Base-by-base conservation (phyloP, 257 asterid genomes). In the Plectranthus barbatus region DNA sequence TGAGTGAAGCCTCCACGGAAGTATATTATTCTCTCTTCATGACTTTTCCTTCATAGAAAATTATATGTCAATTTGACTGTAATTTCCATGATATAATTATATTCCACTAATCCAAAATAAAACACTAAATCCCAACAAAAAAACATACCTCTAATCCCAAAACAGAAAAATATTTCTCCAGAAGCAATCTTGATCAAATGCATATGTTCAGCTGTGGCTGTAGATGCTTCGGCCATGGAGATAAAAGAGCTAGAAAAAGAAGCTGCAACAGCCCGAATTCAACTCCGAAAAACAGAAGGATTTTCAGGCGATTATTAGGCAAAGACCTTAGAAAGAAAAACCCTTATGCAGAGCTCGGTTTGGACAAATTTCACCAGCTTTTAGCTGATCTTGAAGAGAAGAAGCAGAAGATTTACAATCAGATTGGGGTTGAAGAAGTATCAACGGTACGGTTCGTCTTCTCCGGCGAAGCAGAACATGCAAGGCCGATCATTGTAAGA, bases 361-460 rank as follows among this genome's bases (percentile, higher is more conserved):
- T 75, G 4, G 84, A 78, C 39, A 75, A 71, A 54, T 81, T 81
- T 41, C 23, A 54, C 9, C 61, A 69, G 14, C 82, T 81, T 18
- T 31, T 81, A 34, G 76, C 82, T 1, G 82, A 81, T 9, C 72
- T 57, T 8, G 82, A 81, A 0, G 70, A 55, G 4, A 64, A 73
- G 69, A 81, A 65, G 63, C 76, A 75, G 56, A 56, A 60, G 62
- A 75, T 78, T 31, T 81, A 78, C 64, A 64, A 53, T 0, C 65
- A 81, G 62, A 52, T 33, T 34, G 84, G 86, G 6, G n/a, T 46
- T 0, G 84, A 78, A 12, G 59, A 78, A 2, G 45, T 78, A 40
- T 64, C 80, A 34, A 75, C 72, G 0, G 75, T 81, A 8, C 84
- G 73, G 6, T 81, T 81, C 49, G 82, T 72, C 14, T 78, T 72